Percentiles rank a stretch among this genome's conserved stretches.
These are phyloP conservation scores for Tulasnella sp. DNA, from an alignment of 768 basidiomycete species.

Conservation along the genomic window DNA sequence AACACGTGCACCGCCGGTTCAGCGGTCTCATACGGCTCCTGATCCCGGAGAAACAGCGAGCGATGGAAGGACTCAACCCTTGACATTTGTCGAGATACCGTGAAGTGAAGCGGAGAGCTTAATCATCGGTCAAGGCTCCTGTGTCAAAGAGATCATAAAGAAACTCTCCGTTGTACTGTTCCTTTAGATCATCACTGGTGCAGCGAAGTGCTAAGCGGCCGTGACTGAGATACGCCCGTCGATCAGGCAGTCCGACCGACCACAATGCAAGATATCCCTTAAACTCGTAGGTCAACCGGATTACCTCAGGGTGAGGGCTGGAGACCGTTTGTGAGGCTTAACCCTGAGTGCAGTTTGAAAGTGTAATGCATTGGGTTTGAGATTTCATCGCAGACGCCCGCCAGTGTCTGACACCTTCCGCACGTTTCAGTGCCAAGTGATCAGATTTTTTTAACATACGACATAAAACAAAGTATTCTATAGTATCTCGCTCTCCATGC, in stretches of 20 bases:
- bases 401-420: neutral
- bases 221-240: neutral
- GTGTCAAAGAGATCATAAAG: neutral
- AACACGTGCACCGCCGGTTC: neutral
- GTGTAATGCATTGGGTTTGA: neutral
- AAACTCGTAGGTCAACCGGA: neutral
- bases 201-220: neutral
- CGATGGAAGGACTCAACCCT: neutral
- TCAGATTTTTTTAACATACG: neutral
- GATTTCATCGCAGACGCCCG: neutral
- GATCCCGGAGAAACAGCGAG: neutral
- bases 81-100: neutral
- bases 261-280: neutral
- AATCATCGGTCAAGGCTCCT: neutral
- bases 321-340: neutral
- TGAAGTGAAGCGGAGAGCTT: neutral
- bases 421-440: too few species aligned
- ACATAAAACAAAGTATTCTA: neutral
- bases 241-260: neutral
- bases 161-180: neutral
- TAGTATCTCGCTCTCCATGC: neutral
- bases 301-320: neutral
- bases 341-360: neutral
- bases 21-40: neutral
- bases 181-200: neutral